Evolutionary conservation across 495 filamentous ascomycete genomes (phyloP).

Genomic region (Cudoniella acicularis): DNA sequence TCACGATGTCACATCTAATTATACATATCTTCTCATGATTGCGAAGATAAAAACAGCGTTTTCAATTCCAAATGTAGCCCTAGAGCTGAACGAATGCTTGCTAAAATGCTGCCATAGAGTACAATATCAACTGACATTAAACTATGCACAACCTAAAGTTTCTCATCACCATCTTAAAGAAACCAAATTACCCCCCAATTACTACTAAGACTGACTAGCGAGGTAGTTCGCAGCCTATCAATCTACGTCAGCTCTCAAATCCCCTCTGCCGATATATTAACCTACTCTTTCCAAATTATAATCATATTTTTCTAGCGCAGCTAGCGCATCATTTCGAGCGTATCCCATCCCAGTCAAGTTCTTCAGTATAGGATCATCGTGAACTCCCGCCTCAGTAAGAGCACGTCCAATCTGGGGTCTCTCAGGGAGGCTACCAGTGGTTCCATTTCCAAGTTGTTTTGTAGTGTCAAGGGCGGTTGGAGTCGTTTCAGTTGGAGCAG

Average conservation of each 20-base stretch:
- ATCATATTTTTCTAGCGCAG: constrained; percentile 88
- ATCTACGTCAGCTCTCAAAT: neutral
- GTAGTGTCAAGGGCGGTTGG: neutral
- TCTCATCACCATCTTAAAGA: neutral
- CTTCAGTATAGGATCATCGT: constrained; percentile 90
- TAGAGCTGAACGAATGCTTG: neutral
- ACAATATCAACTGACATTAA: constrained; percentile 5
- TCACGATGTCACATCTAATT: too few species aligned
- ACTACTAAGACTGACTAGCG: constrained; percentile 23
- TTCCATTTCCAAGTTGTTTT: constrained; percentile 17
- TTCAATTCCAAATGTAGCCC: neutral
- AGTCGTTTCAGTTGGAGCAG: constrained; percentile 12
- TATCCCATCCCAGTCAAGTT: constrained; percentile 92
- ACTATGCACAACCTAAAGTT: constrained; percentile 1
- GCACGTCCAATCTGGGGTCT: constrained; percentile 54
- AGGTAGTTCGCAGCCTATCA: constrained; percentile 28
- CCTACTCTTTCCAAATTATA: constrained; percentile 93
- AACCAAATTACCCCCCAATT: neutral
- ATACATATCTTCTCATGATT: too few species aligned
- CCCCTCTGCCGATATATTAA: constrained; percentile 11
- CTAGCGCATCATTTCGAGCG: constrained; percentile 69
- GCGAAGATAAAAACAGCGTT: neutral
- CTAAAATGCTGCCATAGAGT: constrained; percentile 4
- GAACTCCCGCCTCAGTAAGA: constrained; percentile 67
- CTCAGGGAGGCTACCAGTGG: neutral